A percentile compares a stretch with the other conserved stretches of the same genome.
phyloP scores from a whole-genome alignment of 176 grass and related monocot species.

The sorghum (Sorghum bicolor) region DNA sequence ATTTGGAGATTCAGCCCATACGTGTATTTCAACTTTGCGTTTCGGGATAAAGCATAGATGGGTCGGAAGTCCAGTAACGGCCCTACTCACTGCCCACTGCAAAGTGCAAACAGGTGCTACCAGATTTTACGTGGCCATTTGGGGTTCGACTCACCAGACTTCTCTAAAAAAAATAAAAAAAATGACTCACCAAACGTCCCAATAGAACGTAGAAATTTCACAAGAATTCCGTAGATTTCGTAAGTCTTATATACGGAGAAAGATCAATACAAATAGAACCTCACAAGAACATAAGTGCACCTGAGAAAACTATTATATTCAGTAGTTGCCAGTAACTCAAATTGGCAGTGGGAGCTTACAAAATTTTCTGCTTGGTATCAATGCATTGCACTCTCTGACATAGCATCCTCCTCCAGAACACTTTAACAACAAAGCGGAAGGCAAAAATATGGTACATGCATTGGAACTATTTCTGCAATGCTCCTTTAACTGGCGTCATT shows the following conservation, averaged over 20 bases:
- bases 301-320: neutral
- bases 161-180: too few relatives aligned
- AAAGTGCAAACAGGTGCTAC: neutral
- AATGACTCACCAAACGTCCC: too few relatives aligned
- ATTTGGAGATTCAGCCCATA: neutral
- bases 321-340: neutral
- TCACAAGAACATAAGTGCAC: neutral
- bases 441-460: neutral
- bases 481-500: neutral
- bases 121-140: neutral
- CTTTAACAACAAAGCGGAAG: neutral
- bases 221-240: neutral
- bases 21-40: neutral
- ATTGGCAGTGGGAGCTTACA: conserved; percentile 1
- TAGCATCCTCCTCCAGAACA: neutral
- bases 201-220: neutral
- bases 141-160: neutral
- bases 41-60: neutral
- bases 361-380: neutral
- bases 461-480: neutral
- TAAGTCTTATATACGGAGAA: neutral
- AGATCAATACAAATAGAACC: neutral
- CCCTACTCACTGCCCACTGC: neutral
- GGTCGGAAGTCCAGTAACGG: neutral
- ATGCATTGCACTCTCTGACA: neutral